phyloP scores from a whole-genome alignment of 192 early-diverging fungal species.

The Dissophora globulifera region DNA sequence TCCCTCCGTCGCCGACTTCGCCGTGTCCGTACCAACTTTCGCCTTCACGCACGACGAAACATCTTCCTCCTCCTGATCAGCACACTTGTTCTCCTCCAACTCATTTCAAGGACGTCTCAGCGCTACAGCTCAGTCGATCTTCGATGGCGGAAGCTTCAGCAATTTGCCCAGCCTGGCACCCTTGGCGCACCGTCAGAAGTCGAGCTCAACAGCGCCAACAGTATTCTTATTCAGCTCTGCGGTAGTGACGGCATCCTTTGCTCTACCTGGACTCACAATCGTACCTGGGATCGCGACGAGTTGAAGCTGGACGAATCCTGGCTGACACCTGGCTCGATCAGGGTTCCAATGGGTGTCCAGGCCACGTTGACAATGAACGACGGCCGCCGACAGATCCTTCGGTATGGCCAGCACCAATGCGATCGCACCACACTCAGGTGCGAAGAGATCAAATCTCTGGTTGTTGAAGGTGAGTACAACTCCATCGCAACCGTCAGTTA shows the following conservation, averaged over 20 bases:
- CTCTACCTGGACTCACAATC: conserved; percentile 14
- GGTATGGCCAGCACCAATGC: conserved; percentile 30
- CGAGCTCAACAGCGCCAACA: background rate
- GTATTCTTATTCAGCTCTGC: conserved; percentile 27
- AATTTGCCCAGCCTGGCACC: conserved; percentile 20
- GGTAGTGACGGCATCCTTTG: conserved; percentile 18
- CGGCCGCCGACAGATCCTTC: conserved; percentile 3
- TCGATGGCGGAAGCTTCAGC: conserved; percentile 15
- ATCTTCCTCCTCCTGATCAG: conserved; percentile 11
- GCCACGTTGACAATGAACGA: conserved; percentile 17
- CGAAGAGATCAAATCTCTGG: conserved; percentile 20
- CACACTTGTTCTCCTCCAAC: background rate
- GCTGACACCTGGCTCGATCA: conserved; percentile 29
- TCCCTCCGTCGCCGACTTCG: conserved; percentile 4
- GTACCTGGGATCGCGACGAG: conserved; percentile 26
- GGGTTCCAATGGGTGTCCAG: conserved; percentile 39
- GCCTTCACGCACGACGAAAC: conserved; percentile 13
- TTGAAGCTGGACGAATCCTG: conserved; percentile 36
- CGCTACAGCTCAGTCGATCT: conserved; percentile 12
- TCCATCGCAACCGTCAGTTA: too few species aligned
- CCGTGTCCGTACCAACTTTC: conserved; percentile 7
- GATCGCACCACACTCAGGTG: conserved; percentile 13
- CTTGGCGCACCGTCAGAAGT: conserved; percentile 34
- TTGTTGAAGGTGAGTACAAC: conserved; percentile 32
- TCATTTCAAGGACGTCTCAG: conserved; percentile 12